Base-by-base conservation (phyloP, 177 flowering plant genomes). In the Telopea speciosissima region DNA sequence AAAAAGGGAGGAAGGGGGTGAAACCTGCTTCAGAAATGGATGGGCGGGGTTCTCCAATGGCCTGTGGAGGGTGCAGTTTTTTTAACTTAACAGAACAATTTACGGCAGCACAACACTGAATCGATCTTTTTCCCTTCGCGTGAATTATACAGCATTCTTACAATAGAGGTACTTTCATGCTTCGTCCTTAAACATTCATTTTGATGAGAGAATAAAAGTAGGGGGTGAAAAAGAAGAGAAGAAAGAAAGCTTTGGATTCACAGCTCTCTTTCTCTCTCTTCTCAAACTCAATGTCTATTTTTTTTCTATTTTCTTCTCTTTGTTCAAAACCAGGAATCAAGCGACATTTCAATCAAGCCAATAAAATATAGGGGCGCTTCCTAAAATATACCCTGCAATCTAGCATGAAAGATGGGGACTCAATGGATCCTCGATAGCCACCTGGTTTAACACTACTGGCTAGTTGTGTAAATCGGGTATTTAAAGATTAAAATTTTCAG, bases 171-270 rank as follows among this genome's bases (percentile, higher is more conserved):
- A 36, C 40, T 5, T 36, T 8, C 40, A 36, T 5, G 9, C 40
- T 36, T 36, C 8, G 40, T 6, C 40, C 11, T 28, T 28, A 28
- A 28, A 28, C 4, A 28, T 28, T 28, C 4, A 28, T 28, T 28
- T 28, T 28, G 31, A 28, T 28, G 31, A 28, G 31, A 28, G 31
- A 28, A 28, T 28, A 13, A 19, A 52, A 52, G 9, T 12, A 52
- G 58, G 58, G n/a, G 5, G n/a, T n/a, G n/a, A 13, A 52, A 52
- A 52, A 67, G 45, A 68, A 67, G 75, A 73, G 67, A 21, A 67
- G 75, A 73, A 67, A 73, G 66, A 24, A 36, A 8, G n/a, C 14
- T 24, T 2, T 8, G 58, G n/a, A 3, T 52, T 28, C 4, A 3
- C 58, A 52, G 58, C 65, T 73, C 44, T 19, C 58, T 19, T 5